Conservation (phyloP, 208 protist species). For the Acanthamoeba healyi region DNA sequence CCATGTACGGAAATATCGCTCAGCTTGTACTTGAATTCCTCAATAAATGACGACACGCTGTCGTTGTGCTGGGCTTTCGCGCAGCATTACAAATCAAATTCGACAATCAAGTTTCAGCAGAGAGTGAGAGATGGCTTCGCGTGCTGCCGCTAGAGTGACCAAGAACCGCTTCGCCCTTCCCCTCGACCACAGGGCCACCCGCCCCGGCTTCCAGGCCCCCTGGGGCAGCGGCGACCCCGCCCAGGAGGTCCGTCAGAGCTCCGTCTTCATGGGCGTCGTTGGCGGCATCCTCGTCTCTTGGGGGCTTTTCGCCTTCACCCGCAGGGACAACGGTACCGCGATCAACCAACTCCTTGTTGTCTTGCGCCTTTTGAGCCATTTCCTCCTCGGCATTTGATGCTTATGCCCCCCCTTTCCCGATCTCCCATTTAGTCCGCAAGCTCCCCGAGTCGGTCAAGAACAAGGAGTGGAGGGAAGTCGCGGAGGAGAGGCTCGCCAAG, state of each 20-base stretch:
- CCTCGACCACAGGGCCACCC: conserved; percentile 47
- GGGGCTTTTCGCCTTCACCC: background rate
- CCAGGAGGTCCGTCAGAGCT: conserved; percentile 6
- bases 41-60: conserved; percentile 13
- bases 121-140: background rate
- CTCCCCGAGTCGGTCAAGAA: conserved; percentile 13
- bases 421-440: background rate
- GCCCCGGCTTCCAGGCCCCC: conserved; percentile 54
- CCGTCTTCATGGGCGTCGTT: background rate
- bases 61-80: background rate
- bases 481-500: conserved; percentile 14
- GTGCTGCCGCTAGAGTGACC: background rate
- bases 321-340: conserved; percentile 16
- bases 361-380: no score
- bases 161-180: conserved; percentile 26
- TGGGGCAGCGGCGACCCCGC: conserved; percentile 39
- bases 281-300: background rate
- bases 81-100: background rate
- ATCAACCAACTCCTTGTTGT: no score
- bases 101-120: background rate
- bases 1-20: background rate
- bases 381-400: no score
- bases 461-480: background rate
- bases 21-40: background rate
- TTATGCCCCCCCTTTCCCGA: background rate